Base-by-base conservation (phyloP, 495 filamentous ascomycete species). In the Barbatosphaeria neglecta region DNA sequence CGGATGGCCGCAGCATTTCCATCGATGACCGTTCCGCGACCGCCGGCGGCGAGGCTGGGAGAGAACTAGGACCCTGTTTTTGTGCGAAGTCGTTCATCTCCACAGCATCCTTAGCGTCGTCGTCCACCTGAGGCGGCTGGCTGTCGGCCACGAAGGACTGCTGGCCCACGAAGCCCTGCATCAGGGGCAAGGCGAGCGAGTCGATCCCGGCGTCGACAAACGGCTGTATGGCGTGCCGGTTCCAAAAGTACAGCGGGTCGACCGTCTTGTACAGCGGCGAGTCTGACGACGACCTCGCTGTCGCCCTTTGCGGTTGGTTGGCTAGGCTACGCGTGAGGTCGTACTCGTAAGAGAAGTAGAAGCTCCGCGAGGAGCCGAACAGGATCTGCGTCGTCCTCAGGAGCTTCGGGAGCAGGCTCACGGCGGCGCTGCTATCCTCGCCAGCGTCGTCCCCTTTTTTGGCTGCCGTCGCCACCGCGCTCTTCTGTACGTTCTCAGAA, bases 141-240 rank as follows among this genome's bases (percentile, higher is more conserved):
- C 52, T 57, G 56, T 76, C 76, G 6, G 87, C 72, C 16, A 77
- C 72, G 57, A 98, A 96, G 16, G 80, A 74, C 55, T 78, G 69
- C 61, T 98, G 92, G 2, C 90, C 89, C 18, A 98, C 85, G 55
- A 96, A 98, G 5, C 92, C 92, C 68, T 96, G 90, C 65, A 96
- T 84, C 9, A 98, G 54, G 0, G 92, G 92, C 43, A 98, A 58
- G 8, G 87, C 73, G 51, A 92, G 77, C 2, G 66, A 67, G 45
- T 77, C 69, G n/a, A 80, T 65, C 1, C 83, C 81, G 27, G 72
- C 70, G 11, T 84, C 73, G 43, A 86, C 81, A 47, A 98, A 90
- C 3, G 81, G 81, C 38, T 74, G 60, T 28, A 85, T 73, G 10
- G 96, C 67, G 63, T 87, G 68, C 18, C 69, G 71, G 55, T 98